Base-by-base conservation (phyloP, 2,329 filamentous ascomycete genomes). In the Claviceps monticola region DNA sequence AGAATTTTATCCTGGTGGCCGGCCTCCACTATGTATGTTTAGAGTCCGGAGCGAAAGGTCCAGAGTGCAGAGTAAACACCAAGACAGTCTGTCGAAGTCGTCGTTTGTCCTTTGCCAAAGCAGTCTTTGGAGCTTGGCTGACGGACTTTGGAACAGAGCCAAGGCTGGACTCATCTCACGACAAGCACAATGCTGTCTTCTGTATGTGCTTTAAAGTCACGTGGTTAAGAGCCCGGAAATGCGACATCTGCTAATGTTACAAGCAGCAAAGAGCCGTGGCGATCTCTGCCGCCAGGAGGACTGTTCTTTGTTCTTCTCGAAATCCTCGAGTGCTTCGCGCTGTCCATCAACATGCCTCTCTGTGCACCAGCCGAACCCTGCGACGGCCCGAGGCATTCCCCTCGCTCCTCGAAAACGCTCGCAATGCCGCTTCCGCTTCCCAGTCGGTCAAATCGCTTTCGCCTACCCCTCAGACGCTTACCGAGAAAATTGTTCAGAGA, bases 401-500 rank as follows among this genome's bases (percentile, higher is more conserved):
- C 53, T 76, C 82, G 2, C 78, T 85, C 63, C 72, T 79, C 52
- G 75, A 84, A 54, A 76, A 76, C 56, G 66, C 76, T 2, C 54
- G 61, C 36, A 61, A 68, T 4, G 71, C 79, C 4, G 69, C 76
- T 46, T 73, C 76, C 41, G 67, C 14, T 37, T 84, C 54, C 73
- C 82, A 51, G 73, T 75, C 43, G 72, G 77, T 36, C 64, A 73
- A 50, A 69, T 71, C n/a, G 51, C 4, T 39, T 2, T 13, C 36
- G 8, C 9, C 62, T 1, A 36, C 48, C 3, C 47, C 56, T 3
- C 51, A 56, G 38, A 55, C 58, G 2, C 69, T 95, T 49, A 93
- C 87, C 2, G 90, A 96, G 66, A 95, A 95, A 74, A 95, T 96
- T 54, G 83, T 95, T 0, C 90, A 96, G 66, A 71, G 76, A 16